phyloP scores from a whole-genome alignment of 163 green algal species.

The Volvox carteri region DNA sequence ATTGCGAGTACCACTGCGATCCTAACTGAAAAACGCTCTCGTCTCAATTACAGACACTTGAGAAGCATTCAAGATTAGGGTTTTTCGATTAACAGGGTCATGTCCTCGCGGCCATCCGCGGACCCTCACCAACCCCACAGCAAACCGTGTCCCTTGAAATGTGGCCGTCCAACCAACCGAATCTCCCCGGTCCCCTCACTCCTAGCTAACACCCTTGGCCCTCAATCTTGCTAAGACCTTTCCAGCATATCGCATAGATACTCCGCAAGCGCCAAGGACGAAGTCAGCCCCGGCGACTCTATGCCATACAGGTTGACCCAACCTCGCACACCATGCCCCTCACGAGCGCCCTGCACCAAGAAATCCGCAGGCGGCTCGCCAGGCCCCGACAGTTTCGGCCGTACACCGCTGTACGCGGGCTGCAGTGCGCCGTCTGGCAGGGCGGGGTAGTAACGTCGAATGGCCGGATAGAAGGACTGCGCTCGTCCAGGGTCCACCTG shows the following conservation, averaged over 20 bases:
- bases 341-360: slow-evolving; percentile 65
- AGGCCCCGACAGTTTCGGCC: slow-evolving; percentile 82
- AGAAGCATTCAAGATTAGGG: not conserved
- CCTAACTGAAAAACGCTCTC: too few relatives aligned
- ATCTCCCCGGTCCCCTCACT: too few relatives aligned
- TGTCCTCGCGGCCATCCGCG: too few relatives aligned
- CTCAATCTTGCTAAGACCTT: not conserved
- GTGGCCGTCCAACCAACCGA: too few relatives aligned
- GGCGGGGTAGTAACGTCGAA: slow-evolving; percentile 83
- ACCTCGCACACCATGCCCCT: slow-evolving; percentile 79
- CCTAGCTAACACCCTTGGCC: too few relatives aligned
- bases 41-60: too few relatives aligned
- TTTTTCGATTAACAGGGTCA: too few relatives aligned
- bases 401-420: slow-evolving; percentile 84
- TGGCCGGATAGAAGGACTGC: slow-evolving; percentile 77
- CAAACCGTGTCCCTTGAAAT: too few relatives aligned
- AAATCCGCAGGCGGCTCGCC: slow-evolving; percentile 83
- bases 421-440: slow-evolving; percentile 79
- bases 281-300: slow-evolving; percentile 92
- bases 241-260: slow-evolving; percentile 48
- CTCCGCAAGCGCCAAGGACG: slow-evolving; percentile 84
- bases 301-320: slow-evolving; percentile 91
- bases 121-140: too few relatives aligned
- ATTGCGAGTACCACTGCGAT: too few relatives aligned
- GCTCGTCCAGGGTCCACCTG: slow-evolving; percentile 72